A percentile compares a stretch with the other conserved stretches of the same genome.
These are phyloP conservation scores for Penicillium sp. DNA, from an alignment of 2,329 filamentous ascomycete genomes.

Conservation along the genomic window DNA sequence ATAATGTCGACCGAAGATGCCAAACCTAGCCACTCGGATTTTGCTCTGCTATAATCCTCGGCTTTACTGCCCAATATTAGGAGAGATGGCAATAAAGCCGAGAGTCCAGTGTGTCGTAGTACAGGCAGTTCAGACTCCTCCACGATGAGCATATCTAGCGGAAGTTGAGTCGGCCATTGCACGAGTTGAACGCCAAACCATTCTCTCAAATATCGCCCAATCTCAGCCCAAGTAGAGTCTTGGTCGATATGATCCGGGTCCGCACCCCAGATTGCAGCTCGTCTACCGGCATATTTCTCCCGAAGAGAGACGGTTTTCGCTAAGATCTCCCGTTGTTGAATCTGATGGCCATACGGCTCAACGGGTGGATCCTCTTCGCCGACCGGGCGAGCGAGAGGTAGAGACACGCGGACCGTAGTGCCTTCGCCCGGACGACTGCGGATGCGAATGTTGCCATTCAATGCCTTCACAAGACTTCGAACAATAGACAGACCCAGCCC, in stretches of 20 bases:
- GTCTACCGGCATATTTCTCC: conserved; percentile 25
- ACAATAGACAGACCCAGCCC: conserved; percentile 64
- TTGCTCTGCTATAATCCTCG: conserved; percentile 32
- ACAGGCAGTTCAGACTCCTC: conserved; percentile 30
- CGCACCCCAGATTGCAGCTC: conserved; percentile 31
- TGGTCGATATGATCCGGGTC: conserved; percentile 17
- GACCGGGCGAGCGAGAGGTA: conserved; percentile 41
- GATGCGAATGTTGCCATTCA: conserved; percentile 60
- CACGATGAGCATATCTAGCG: conserved; percentile 38
- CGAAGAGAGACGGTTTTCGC: conserved; percentile 26
- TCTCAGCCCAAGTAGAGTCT: conserved; percentile 26
- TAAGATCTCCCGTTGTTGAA: conserved; percentile 23
- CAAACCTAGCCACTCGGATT: conserved; percentile 29
- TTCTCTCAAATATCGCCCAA: conserved; percentile 33
- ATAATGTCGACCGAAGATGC: conserved; percentile 38
- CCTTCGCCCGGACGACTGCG: conserved; percentile 54
- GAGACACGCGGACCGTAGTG: conserved; percentile 53
- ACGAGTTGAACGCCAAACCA: conserved; percentile 40
- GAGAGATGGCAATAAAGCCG: conserved; percentile 29
- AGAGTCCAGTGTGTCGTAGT: conserved; percentile 14
- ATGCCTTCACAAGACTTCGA: conserved; percentile 57
- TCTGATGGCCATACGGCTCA: conserved; percentile 15
- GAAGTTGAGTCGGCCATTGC: conserved; percentile 23
- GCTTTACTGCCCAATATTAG: conserved; percentile 40
- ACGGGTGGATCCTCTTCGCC: conserved; percentile 25